phyloP scores from a whole-genome alignment of 306 rosid genomes.

The Sphenostylis stenocarpa region DNA sequence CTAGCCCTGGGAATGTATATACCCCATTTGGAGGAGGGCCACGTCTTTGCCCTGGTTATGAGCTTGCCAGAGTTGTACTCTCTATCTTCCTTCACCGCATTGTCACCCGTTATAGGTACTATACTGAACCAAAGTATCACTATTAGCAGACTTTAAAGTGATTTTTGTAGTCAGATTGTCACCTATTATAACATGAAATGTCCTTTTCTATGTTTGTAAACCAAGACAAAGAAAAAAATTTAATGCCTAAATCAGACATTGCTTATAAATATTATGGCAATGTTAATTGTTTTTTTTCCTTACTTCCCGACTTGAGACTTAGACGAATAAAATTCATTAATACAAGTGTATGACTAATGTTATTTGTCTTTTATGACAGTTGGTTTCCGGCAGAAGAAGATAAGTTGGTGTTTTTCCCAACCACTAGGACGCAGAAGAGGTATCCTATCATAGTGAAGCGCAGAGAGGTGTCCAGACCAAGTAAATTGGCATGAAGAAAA shows the following conservation, averaged over 20 bases:
- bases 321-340: not conserved
- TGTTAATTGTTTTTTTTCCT: not conserved
- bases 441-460: conserved; percentile 73
- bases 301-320: not conserved
- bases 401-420: conserved; percentile 90
- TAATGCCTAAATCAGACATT: not conserved
- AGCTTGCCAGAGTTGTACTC: conserved; percentile 90
- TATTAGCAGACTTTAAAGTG: too few species aligned
- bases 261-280: not conserved
- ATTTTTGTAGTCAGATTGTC: too few species aligned
- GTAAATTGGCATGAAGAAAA: not conserved
- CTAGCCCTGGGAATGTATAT: conserved; percentile 50
- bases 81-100: conserved; percentile 89
- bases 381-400: conserved; percentile 96
- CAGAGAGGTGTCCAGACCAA: conserved; percentile 23
- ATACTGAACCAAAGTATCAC: not conserved
- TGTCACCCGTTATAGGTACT: conserved; percentile 76
- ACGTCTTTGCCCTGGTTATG: conserved; percentile 85
- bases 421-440: conserved; percentile 91
- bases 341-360: not conserved
- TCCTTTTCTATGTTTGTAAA: not conserved
- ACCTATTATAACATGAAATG: not conserved
- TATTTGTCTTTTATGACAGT: conserved; percentile 39
- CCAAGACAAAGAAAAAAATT: not conserved
- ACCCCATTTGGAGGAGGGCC: conserved; percentile 98